Percentiles rank a stretch among this genome's conserved stretches.
Conservation (phyloP, 495 filamentous ascomycete species). For the Penicillium turbatum region DNA sequence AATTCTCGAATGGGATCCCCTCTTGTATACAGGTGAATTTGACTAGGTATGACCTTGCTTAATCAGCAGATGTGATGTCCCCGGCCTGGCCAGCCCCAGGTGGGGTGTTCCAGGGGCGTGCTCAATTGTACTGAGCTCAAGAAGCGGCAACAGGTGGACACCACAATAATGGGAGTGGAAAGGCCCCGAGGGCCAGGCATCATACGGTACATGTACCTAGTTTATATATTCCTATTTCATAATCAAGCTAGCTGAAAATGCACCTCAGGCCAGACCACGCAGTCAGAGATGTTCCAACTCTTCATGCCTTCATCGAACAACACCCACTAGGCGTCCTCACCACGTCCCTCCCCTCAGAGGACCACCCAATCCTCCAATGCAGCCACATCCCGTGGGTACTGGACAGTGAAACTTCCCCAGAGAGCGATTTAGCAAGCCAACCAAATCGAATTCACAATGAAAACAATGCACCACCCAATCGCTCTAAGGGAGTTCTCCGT, state of each 20-base stretch:
- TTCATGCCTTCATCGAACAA: conserved; percentile 42
- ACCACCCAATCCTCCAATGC: conserved; percentile 40
- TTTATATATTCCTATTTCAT: background rate
- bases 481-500: conserved; percentile 26
- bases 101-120: too few species aligned
- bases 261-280: conserved; percentile 46
- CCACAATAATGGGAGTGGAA: too few species aligned
- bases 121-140: too few species aligned
- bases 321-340: conserved; percentile 50
- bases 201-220: too few species aligned
- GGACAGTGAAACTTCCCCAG: conserved; percentile 20
- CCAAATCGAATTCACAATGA: background rate
- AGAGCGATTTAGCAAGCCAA: background rate
- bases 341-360: conserved; percentile 41
- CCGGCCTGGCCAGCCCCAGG: too few species aligned
- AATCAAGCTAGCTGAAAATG: conserved; percentile 27
- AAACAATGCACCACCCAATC: background rate
- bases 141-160: too few species aligned
- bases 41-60: too few species aligned
- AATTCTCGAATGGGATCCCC: too few species aligned
- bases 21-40: too few species aligned
- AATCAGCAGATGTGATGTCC: too few species aligned
- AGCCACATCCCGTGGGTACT: conserved; percentile 51
- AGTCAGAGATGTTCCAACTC: conserved; percentile 32
- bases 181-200: too few species aligned